Evolutionary conservation across 805 yeast species (phyloP).

Genomic region (Metschnikowia kunwiensis): DNA sequence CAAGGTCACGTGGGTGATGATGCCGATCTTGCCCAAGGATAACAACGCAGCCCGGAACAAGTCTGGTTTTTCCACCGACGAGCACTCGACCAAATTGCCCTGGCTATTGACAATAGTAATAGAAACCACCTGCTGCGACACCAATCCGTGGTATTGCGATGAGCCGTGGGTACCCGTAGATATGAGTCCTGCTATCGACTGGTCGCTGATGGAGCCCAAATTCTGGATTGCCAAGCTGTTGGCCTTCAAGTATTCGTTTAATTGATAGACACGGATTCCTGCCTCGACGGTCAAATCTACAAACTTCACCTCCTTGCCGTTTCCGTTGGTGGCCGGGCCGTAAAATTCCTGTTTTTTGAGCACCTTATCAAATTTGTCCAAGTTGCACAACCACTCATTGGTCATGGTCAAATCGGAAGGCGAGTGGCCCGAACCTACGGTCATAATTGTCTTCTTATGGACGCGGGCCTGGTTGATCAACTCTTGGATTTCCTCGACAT

Average conservation of each 20-base stretch:
- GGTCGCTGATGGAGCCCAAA: slow-evolving; percentile 90
- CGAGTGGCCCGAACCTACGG: slow-evolving; percentile 93
- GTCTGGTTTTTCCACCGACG: slow-evolving; percentile 58
- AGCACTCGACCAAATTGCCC: slow-evolving; percentile 69
- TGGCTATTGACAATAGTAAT: slow-evolving; percentile 69
- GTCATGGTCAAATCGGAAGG: slow-evolving; percentile 92
- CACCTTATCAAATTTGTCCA: slow-evolving; percentile 70
- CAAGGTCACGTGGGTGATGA: slow-evolving; percentile 80
- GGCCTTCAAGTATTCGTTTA: slow-evolving; percentile 62
- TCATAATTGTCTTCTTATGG: slow-evolving; percentile 63
- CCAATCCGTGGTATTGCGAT: slow-evolving; percentile 86
- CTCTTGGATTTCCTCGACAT: slow-evolving; percentile 61
- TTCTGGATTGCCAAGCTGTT: slow-evolving; percentile 81
- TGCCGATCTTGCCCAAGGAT: slow-evolving; percentile 88
- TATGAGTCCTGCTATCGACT: slow-evolving; percentile 91
- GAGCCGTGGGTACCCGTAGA: slow-evolving; percentile 98
- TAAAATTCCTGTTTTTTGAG: slow-evolving; percentile 44
- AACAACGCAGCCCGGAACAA: slow-evolving; percentile 78
- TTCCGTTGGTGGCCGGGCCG: slow-evolving; percentile 31
- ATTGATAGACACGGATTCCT: slow-evolving; percentile 74
- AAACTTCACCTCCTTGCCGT: slow-evolving; percentile 48
- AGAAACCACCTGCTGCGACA: slow-evolving; percentile 82
- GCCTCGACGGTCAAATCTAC: slow-evolving; percentile 95
- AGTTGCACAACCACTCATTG: slow-evolving; percentile 79
- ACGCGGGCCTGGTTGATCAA: slow-evolving; percentile 65